A percentile compares a stretch with the other conserved stretches of the same genome.
Evolutionary conservation across 2,329 filamentous ascomycete species (phyloP).

Genomic region (Neofusicoccum cordaticola): DNA sequence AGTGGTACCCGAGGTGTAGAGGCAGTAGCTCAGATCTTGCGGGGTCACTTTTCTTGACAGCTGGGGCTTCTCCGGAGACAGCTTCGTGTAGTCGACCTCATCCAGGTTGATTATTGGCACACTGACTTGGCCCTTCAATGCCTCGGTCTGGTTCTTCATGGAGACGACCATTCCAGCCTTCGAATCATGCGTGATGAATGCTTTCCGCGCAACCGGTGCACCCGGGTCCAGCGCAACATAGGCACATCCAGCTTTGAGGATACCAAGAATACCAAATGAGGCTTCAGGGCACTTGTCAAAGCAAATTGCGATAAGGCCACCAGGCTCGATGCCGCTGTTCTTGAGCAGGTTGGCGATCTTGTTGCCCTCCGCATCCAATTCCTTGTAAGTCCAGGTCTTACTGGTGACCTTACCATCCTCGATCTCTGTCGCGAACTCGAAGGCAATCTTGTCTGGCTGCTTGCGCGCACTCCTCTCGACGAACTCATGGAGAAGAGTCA

Average conservation of each 20-base stretch:
- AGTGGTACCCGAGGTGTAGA: conserved; percentile 86
- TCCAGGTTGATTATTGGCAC: conserved; percentile 49
- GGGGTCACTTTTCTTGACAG: conserved; percentile 33
- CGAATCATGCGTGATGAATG: conserved; percentile 76
- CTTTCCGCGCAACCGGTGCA: conserved; percentile 69
- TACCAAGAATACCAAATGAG: conserved; percentile 76
- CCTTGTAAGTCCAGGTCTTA: conserved; percentile 68
- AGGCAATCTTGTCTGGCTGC: conserved; percentile 61
- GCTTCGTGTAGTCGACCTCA: conserved; percentile 31
- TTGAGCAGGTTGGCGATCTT: conserved; percentile 66
- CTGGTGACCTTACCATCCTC: conserved; percentile 46
- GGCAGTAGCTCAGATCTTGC: conserved; percentile 70
- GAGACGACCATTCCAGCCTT: conserved; percentile 62
- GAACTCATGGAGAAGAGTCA: conserved; percentile 70
- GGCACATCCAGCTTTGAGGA: conserved; percentile 76
- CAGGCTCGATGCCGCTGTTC: conserved; percentile 48
- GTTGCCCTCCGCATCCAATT: conserved; percentile 70
- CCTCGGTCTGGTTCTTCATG: conserved; percentile 44
- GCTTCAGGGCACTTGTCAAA: conserved; percentile 85
- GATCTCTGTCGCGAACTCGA: conserved; percentile 70
- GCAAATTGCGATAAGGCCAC: conserved; percentile 69
- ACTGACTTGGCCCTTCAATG: conserved; percentile 33
- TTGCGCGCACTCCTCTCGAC: conserved; percentile 62
- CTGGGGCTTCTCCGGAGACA: conserved; percentile 35
- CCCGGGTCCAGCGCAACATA: conserved; percentile 78